Evolutionary conservation across 1,284 basidiomycete species (phyloP).

Genomic region (Tilletia walkeri): DNA sequence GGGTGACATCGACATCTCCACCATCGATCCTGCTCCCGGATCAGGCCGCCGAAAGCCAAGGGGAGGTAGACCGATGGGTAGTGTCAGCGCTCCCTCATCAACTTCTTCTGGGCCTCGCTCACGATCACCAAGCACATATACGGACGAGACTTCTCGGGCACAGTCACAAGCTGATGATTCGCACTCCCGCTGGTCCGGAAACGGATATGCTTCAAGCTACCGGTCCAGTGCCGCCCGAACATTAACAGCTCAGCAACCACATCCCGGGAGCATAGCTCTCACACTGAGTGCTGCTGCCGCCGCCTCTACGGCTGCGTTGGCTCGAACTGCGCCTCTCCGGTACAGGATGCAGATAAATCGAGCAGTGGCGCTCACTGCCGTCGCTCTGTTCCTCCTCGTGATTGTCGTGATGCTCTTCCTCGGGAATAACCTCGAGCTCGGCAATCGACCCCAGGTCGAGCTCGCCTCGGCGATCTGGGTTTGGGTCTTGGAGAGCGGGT

Average conservation of each 20-base stretch:
- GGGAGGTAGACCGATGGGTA: conserved; percentile 7
- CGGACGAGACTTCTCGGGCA: no score
- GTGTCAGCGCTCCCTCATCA: neutral
- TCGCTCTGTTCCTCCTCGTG: neutral
- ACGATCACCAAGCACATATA: no score
- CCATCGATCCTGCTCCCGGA: neutral
- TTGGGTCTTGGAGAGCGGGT: neutral
- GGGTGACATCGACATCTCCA: conserved; percentile 4
- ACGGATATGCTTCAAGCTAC: no score
- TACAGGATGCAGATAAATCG: conserved; percentile 1
- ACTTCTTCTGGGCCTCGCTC: neutral
- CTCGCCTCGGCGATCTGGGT: neutral
- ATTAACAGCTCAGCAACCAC: neutral
- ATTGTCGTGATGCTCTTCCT: neutral
- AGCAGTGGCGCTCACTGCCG: neutral
- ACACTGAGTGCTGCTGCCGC: conserved; percentile 10
- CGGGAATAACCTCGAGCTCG: conserved; percentile 1
- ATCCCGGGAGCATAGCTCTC: conserved; percentile 11
- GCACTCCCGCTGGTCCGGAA: no score
- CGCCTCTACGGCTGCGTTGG: neutral
- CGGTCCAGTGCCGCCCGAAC: no score
- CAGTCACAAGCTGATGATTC: no score
- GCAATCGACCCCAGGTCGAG: neutral
- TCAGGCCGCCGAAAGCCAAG: neutral
- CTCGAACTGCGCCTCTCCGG: conserved; percentile 1